Base-by-base conservation (phyloP, 306 rosid genomes). In the Gillenia trifoliata region DNA sequence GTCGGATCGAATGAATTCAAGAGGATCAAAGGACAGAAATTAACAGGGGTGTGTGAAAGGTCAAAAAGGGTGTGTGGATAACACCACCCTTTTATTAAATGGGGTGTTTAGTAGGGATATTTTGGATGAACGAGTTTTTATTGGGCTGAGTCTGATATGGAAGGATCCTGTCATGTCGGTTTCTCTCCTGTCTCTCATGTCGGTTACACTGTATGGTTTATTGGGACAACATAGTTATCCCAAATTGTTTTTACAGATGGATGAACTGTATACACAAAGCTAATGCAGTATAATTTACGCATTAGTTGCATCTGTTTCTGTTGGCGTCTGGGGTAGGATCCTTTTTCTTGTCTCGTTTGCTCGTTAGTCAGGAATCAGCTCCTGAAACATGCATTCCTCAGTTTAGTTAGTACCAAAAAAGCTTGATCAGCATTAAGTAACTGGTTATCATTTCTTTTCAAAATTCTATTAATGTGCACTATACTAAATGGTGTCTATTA, bases 401-500 rank as follows among this genome's bases (percentile, higher is more conserved):
- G 19, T 33, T 16, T 66, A 56, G 30, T 57, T 66, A 43, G 41
- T 75, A 72, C 38, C 31, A 11, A 4, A 23, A 8, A 69, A 55
- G 19, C 65, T 76, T 71, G 63, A 55, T 43, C 30, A 75, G 52
- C 30, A 56, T 55, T 76, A n/a, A 60, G 40, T 28, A n/a, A 70
- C 66, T 54, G 47, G 26, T 45, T 47, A 64, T 52, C 19, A 41
- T 41, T 40, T 47, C 23, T 23, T 38, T 49, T 55, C 11, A 68
- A 62, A 68, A 75, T 67, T 82, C 62, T 71, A 49, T 80, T 68
- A 74, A 49, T 81, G 59, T 76, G 68, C 73, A 75, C 79, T 77
- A 49, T 49, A 29, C 79, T 74, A 49, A 55, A 36, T 77, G 72
- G 75, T 74, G 78, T 77, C 79, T 75, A 69, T 80, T 78, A 81